These are phyloP conservation scores for Exophiala phaeomuriformis DNA, from an alignment of 2,329 filamentous ascomycete genomes.

Conservation along the genomic window DNA sequence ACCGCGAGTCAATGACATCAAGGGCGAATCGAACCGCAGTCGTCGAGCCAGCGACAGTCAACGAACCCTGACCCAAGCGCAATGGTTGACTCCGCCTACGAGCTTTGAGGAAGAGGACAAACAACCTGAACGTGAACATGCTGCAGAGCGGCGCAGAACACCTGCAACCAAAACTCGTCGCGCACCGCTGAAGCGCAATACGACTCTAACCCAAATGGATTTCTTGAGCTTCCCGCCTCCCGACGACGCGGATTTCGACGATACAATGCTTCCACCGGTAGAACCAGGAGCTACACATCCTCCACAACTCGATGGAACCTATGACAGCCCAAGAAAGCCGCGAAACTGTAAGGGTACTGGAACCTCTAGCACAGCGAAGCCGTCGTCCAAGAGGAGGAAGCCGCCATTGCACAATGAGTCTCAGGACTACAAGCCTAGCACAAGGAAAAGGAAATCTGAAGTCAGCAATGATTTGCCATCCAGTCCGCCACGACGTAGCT, in stretches of 20 bases:
- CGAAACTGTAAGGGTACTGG: constrained; percentile 10
- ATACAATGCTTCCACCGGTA: constrained; percentile 2
- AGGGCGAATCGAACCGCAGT: neutral
- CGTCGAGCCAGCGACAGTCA: constrained; percentile 11
- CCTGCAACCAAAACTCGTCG: neutral
- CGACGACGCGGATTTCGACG: constrained; percentile 9
- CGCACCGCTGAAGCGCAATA: constrained; percentile 16
- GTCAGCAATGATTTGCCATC: neutral
- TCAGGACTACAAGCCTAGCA: constrained; percentile 17
- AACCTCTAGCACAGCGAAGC: neutral
- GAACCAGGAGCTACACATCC: neutral
- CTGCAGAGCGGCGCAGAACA: neutral
- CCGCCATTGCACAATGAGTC: constrained; percentile 5
- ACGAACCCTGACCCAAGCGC: constrained; percentile 25
- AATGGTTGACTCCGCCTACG: constrained; percentile 17
- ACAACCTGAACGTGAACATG: neutral
- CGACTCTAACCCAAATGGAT: constrained; percentile 28
- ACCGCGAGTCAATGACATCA: constrained; percentile 5
- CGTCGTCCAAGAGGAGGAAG: constrained; percentile 3
- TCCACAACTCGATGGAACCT: constrained; percentile 16
- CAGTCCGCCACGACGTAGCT: constrained; percentile 9
- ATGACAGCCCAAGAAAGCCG: constrained; percentile 17
- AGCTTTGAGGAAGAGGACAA: constrained; percentile 10
- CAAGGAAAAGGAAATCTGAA: constrained; percentile 4
- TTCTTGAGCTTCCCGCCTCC: constrained; percentile 16